Conservation (phyloP, 2,329 filamentous ascomycete genomes). For the Botrytis byssoidea region DNA sequence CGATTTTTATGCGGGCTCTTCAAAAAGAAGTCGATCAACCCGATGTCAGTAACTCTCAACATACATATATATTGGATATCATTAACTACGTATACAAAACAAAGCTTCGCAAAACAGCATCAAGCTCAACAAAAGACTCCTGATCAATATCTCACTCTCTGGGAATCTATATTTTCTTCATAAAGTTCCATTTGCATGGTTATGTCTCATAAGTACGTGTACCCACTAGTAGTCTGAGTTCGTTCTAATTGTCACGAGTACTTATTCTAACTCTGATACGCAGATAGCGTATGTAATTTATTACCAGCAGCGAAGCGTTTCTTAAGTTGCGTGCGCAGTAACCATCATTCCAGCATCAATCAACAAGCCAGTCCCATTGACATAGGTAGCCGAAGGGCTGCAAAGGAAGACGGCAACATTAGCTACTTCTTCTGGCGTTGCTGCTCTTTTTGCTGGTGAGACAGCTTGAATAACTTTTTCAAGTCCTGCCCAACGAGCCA, state of each 20-base stretch:
- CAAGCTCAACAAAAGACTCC: too few relatives aligned
- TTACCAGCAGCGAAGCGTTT: neutral
- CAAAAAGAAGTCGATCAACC: too few relatives aligned
- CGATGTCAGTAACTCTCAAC: too few relatives aligned
- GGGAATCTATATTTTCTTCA: too few relatives aligned
- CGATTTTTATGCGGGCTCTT: too few relatives aligned
- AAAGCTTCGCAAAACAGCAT: too few relatives aligned
- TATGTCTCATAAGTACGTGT: too few relatives aligned
- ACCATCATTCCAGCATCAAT: constrained; percentile 21
- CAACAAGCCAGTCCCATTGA: constrained; percentile 23
- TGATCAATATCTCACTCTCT: too few relatives aligned
- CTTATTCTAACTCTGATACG: neutral
- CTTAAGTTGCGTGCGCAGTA: neutral
- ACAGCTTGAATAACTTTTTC: neutral
- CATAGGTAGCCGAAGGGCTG: constrained; percentile 24
- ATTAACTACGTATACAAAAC: too few relatives aligned
- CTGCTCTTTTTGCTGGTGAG: constrained; percentile 14
- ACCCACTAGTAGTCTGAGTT: neutral
- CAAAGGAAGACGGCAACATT: constrained; percentile 25
- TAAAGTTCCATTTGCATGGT: too few relatives aligned
- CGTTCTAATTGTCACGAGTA: neutral
- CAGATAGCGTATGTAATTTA: neutral
- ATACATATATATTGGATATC: too few relatives aligned
- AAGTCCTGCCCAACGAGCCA: neutral
- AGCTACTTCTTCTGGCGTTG: constrained; percentile 26